Base-by-base conservation (phyloP, 306 rosid genomes). In the Benincasa hispida region DNA sequence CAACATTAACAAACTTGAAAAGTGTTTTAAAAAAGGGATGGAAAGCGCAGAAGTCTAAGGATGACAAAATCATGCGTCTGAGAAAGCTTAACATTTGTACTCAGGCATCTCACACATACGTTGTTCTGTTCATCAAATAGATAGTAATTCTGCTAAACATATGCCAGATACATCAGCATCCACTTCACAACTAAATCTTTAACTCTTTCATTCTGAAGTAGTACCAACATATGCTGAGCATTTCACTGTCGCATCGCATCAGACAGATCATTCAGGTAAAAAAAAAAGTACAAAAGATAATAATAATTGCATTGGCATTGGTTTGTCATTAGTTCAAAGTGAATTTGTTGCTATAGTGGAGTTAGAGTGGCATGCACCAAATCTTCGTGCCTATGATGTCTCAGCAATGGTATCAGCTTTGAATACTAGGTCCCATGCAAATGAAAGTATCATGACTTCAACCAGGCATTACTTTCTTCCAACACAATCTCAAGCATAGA, bases 401-500 rank as follows among this genome's bases (percentile, higher is more conserved):
- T 68, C 75, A 79, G 58, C 61, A 41, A 82, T 66, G 75, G 72
- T 37, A 80, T 84, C 85, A 76, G 77, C 76, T 54, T 27, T 50
- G 45, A 72, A 72, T 72, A 72, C 76, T 50, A 72, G 76, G 76
- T 72, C 76, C 76, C 24, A 72, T 18, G 57, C 76, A 72, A 72
- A 50, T 28, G 75, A 48, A 72, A 50, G 76, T 27, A 72, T 50
- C 60, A 51, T 50, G 37, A 70, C 75, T 70, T 70, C 57, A 68
- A 68, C 87, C 85, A 81, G 83, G 81, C 70, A 86, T 77, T 76
- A 83, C 86, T 68, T 58, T 57, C 84, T 84, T 85, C 86, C 84
- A 86, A 63, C 22, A 78, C 78, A 84, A 77, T 87, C 87, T 88
- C 85, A 89, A 80, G 87, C 88, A 92, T 81, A 86, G 85, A 86